Base-by-base conservation (phyloP, 139 green algal genomes). In the Micractinium conductrix region DNA sequence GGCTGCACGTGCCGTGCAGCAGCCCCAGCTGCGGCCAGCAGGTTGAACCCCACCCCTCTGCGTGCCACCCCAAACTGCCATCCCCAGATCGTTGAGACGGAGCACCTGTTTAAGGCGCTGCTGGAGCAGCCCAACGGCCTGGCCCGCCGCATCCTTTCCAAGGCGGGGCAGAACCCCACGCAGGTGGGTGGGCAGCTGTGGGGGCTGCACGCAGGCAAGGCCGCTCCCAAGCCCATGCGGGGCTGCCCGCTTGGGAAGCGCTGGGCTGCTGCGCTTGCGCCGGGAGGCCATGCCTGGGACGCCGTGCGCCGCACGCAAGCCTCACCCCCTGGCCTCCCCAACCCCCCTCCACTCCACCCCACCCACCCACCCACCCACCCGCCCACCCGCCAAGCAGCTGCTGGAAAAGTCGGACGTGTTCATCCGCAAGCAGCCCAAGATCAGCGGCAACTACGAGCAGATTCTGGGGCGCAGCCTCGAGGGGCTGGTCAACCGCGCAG, bases 91-190 rank as follows among this genome's bases (percentile, higher is more conserved):
- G 97, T 99, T 42, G 97, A 99, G 91, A 98, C 96, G 33, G 97
- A 99, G 92, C 97, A 99, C 91, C 90, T 99, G 84, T 86, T 98
- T 37, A 98, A 99, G 88, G 95, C 95, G 4, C 87, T 99, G 87
- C 91, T 99, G 84, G 96, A 99, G 93, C 96, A 99, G 91, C 92
- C 95, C 55, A 97, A 98, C 70, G 96, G 96, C 2, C 90, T 99
- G 78, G 95, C 95, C 0, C 83, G 91, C 38, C 89, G 95, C 48
- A 94, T 99, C 70, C 16, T 99, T 17, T 85, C 89, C 79, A 98
- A 99, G 88, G 95, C 96, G 16, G 96, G 95, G 35, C 87, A 84
- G 40, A 95, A 99, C 79, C 84, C 93, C 35, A 94, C 91, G 0
- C 70, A 78, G 70, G 70, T 58, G 5, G 2, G 53, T 58, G 48